Conservation (phyloP, 192 early-diverging fungal species). For the Chytriomyces confervae region DNA sequence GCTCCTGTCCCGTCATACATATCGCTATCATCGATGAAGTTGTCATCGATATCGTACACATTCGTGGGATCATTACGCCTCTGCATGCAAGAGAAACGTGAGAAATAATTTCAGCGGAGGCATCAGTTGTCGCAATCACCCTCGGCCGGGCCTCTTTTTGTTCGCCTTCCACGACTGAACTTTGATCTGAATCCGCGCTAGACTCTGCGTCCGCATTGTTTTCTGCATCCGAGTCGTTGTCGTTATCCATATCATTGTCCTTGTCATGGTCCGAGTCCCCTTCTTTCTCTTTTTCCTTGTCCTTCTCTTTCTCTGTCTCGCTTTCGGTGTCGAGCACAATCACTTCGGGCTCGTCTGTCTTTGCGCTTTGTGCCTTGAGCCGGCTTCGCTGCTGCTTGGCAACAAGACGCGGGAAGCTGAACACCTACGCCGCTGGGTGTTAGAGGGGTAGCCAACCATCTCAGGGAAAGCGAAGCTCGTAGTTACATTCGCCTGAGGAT, state of each 20-base stretch:
- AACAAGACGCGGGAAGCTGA: slow-evolving; percentile 11
- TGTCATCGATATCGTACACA: slow-evolving; percentile 57
- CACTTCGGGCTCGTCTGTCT: neutral
- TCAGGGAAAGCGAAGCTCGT: too few relatives aligned
- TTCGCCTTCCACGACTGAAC: neutral
- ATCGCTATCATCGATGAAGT: slow-evolving; percentile 59
- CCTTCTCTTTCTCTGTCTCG: slow-evolving; percentile 18
- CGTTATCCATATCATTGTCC: neutral
- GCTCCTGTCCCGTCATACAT: slow-evolving; percentile 28
- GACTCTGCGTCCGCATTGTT: neutral
- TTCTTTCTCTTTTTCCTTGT: slow-evolving; percentile 15
- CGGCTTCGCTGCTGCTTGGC: neutral
- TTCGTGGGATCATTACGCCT: slow-evolving; percentile 38
- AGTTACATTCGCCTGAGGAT: too few relatives aligned
- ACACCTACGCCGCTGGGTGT: slow-evolving; percentile 1
- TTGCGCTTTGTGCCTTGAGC: neutral
- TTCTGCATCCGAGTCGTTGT: neutral
- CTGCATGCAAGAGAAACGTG: neutral
- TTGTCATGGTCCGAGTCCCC: neutral
- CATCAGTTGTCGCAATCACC: neutral
- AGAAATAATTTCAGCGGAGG: neutral
- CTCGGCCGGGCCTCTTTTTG: neutral
- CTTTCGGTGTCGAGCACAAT: slow-evolving; percentile 34
- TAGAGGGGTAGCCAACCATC: too few relatives aligned
- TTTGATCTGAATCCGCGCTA: neutral